A percentile compares a stretch with the other conserved stretches of the same genome.
Evolutionary conservation across 331 rosid genomes (phyloP).

Genomic region (Cucumis variabilis): DNA sequence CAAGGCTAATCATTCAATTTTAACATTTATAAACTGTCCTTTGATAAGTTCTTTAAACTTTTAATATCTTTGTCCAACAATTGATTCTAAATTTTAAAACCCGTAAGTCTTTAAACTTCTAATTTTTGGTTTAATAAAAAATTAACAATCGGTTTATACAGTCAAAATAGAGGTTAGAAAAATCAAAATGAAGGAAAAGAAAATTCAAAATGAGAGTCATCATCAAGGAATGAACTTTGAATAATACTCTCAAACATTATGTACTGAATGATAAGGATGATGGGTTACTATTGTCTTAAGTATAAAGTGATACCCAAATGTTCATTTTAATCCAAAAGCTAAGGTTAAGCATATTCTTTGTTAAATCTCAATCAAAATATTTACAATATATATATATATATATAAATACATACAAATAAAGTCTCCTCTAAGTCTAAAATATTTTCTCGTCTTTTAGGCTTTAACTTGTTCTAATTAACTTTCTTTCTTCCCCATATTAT

Average conservation of each 20-base stretch:
- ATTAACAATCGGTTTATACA: too few relatives aligned
- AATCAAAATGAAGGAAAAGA: not conserved
- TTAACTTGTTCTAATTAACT: not conserved
- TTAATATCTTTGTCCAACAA: too few relatives aligned
- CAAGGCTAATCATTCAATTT: not conserved
- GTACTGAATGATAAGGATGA: not conserved
- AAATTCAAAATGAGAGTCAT: not conserved
- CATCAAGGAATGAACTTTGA: too few relatives aligned
- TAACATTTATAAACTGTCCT: too few relatives aligned
- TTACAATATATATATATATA: not conserved
- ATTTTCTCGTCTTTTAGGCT: not conserved
- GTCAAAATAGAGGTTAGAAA: not conserved
- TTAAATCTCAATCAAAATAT: not conserved
- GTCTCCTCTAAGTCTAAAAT: not conserved
- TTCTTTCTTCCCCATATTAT: not conserved
- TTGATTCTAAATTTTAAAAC: too few relatives aligned
- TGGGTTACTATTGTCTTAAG: not conserved
- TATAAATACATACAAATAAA: not conserved
- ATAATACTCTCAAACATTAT: too few relatives aligned
- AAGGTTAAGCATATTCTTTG: constrained; percentile 18
- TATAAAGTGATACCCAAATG: constrained; percentile 19
- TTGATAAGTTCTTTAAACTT: too few relatives aligned
- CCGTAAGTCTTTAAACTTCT: too few relatives aligned
- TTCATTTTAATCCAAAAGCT: not conserved
- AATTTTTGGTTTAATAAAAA: too few relatives aligned